Percentiles rank a stretch among this genome's conserved stretches.
Evolutionary conservation across 495 filamentous ascomycete species (phyloP).

Genomic region (Penicillium goetzii): DNA sequence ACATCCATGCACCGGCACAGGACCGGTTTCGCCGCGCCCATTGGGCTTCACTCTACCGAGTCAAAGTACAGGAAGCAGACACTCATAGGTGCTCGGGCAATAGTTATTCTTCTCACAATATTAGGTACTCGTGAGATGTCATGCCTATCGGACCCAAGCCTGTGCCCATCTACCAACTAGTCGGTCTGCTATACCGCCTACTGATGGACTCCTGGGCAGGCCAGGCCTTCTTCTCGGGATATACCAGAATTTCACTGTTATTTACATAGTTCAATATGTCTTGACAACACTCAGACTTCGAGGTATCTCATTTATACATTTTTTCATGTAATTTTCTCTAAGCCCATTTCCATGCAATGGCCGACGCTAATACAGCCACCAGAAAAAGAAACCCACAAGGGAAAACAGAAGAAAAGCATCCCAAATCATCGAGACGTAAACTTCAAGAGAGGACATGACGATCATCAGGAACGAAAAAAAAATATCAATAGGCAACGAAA

Average conservation of each 20-base stretch:
- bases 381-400: conserved; percentile 33
- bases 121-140: too few species aligned
- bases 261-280: background rate
- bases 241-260: background rate
- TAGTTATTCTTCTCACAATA: too few species aligned
- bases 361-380: conserved; percentile 47
- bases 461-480: conserved; percentile 27
- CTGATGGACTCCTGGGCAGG: background rate
- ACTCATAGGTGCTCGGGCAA: too few species aligned
- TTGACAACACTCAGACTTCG: background rate
- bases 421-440: conserved; percentile 14
- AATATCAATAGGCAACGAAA: conserved; percentile 22
- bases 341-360: conserved; percentile 38
- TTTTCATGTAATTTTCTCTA: conserved; percentile 32
- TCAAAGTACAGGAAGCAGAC: too few species aligned
- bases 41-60: too few species aligned
- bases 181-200: too few species aligned
- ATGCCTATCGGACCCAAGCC: too few species aligned
- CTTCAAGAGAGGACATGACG: conserved; percentile 25
- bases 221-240: background rate
- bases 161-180: too few species aligned
- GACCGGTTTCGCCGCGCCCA: too few species aligned
- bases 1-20: too few species aligned
- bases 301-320: conserved; percentile 39
- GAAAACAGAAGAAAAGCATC: conserved; percentile 16